Evolutionary conservation across 495 filamentous ascomycete species (phyloP).

Genomic region (Alectoria sarmentosa): DNA sequence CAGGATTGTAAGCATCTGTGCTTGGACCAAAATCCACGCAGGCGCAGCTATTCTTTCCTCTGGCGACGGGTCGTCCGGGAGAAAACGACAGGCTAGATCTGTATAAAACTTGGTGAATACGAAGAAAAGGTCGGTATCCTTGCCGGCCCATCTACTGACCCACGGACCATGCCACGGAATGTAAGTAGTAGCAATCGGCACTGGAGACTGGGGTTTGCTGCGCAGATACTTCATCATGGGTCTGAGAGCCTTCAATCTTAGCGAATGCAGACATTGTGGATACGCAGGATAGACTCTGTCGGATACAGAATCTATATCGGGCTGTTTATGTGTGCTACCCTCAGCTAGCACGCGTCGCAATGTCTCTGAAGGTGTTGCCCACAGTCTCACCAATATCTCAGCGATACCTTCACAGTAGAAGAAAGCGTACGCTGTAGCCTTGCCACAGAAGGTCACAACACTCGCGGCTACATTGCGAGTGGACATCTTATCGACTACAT

Average conservation of each 20-base stretch:
- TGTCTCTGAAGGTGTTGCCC: slow-evolving; percentile 59
- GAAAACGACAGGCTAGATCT: slow-evolving; percentile 71
- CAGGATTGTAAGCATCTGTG: slow-evolving; percentile 73
- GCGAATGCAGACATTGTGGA: slow-evolving; percentile 58
- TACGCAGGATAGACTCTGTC: slow-evolving; percentile 62
- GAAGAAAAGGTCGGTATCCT: slow-evolving; percentile 88
- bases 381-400: slow-evolving; percentile 77
- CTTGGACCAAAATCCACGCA: slow-evolving; percentile 75
- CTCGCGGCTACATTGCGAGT: slow-evolving; percentile 83
- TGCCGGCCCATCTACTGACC: slow-evolving; percentile 79
- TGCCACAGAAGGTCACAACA: slow-evolving; percentile 88
- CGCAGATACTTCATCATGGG: slow-evolving; percentile 59
- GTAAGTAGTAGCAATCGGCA: slow-evolving; percentile 61
- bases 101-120: slow-evolving; percentile 91
- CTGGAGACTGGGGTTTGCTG: slow-evolving; percentile 45
- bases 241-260: slow-evolving; percentile 65
- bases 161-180: slow-evolving; percentile 84
- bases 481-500: slow-evolving; percentile 90
- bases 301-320: slow-evolving; percentile 34
- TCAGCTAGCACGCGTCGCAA: slow-evolving; percentile 66
- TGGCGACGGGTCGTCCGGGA: slow-evolving; percentile 59
- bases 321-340: slow-evolving; percentile 44
- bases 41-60: slow-evolving; percentile 60
- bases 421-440: slow-evolving; percentile 91
- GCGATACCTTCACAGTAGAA: slow-evolving; percentile 89